These are phyloP conservation scores for Calocybe gangraenosa DNA, from an alignment of 768 basidiomycete species.

Conservation along the genomic window DNA sequence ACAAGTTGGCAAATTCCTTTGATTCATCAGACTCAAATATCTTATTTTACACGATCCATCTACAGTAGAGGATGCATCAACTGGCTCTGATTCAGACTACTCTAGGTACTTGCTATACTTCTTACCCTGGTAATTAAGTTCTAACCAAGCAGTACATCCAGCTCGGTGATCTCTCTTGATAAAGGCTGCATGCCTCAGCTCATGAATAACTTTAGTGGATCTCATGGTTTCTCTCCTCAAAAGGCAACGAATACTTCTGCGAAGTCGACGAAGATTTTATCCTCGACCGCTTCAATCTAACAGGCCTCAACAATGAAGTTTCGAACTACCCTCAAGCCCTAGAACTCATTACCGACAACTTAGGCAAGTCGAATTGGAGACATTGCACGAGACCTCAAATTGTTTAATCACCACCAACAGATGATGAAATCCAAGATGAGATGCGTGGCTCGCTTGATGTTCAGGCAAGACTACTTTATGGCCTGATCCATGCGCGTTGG, in stretches of 20 bases:
- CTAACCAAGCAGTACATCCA: constrained; percentile 16
- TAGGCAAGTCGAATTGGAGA: constrained; percentile 54
- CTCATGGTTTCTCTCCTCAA: constrained; percentile 94
- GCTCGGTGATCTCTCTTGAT: constrained; percentile 30
- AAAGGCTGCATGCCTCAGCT: constrained; percentile 1
- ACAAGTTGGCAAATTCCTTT: too few relatives aligned
- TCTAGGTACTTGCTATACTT: constrained; percentile 64
- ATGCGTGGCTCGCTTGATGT: constrained; percentile 88
- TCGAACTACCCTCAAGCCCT: constrained; percentile 91
- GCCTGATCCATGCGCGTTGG: constrained; percentile 95
- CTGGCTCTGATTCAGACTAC: constrained; percentile 94
- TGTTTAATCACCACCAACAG: constrained; percentile 30
- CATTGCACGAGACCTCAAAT: background rate
- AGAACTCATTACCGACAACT: constrained; percentile 92
- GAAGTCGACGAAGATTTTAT: constrained; percentile 99
- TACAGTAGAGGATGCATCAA: constrained; percentile 80
- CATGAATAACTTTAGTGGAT: constrained; percentile 73
- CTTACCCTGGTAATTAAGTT: constrained; percentile 6
- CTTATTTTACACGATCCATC: background rate
- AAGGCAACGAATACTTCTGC: constrained; percentile 99
- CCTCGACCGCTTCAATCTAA: constrained; percentile 96
- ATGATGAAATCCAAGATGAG: constrained; percentile 95
- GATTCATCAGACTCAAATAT: too few relatives aligned
- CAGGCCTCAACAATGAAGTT: constrained; percentile 94
- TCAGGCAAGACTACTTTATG: constrained; percentile 90